These are phyloP conservation scores for Candida silvatica DNA, from an alignment of 805 yeast genomes.

Conservation along the genomic window DNA sequence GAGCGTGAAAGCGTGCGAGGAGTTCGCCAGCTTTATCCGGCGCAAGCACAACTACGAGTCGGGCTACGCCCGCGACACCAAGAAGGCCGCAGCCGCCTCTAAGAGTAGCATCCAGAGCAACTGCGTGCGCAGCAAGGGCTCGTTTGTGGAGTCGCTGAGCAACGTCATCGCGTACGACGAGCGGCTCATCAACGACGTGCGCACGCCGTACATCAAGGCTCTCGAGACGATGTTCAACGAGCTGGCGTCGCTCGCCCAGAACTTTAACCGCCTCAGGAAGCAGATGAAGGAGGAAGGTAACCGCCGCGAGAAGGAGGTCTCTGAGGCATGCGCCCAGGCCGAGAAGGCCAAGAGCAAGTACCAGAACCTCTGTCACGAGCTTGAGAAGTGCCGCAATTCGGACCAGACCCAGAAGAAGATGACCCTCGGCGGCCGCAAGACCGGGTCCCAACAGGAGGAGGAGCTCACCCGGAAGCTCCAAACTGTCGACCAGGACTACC, in stretches of 20 bases:
- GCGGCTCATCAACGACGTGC: slow-evolving; percentile 53
- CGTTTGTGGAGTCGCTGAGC: slow-evolving; percentile 60
- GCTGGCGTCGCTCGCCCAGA: slow-evolving; percentile 56
- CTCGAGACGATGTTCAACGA: slow-evolving; percentile 84
- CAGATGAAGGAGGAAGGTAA: slow-evolving; percentile 72
- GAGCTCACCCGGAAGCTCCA: slow-evolving; percentile 76
- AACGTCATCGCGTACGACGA: slow-evolving; percentile 73
- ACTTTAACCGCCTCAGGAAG: slow-evolving; percentile 69
- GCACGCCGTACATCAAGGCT: slow-evolving; percentile 69
- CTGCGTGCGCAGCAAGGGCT: slow-evolving; percentile 31
- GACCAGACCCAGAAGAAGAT: slow-evolving; percentile 84
- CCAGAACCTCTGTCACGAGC: slow-evolving; percentile 72
- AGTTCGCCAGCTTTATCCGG: slow-evolving; percentile 68
- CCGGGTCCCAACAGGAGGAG: slow-evolving; percentile 85
- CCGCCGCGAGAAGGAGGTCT: slow-evolving; percentile 74
- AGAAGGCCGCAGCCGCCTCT: slow-evolving; percentile 53
- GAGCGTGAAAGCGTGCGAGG: slow-evolving; percentile 75
- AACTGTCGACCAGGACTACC: slow-evolving; percentile 80
- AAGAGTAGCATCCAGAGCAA: slow-evolving; percentile 23
- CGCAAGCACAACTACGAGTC: slow-evolving; percentile 73
- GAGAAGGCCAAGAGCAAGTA: slow-evolving; percentile 83
- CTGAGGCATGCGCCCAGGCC: slow-evolving; percentile 73
- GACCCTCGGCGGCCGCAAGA: slow-evolving; percentile 69
- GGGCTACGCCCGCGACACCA: slow-evolving; percentile 66
- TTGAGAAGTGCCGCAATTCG: slow-evolving; percentile 65